A percentile compares a stretch with the other conserved stretches of the same genome.
phyloP scores from a whole-genome alignment of 2,329 filamentous ascomycete species.

The Microcyclosporella mali region DNA sequence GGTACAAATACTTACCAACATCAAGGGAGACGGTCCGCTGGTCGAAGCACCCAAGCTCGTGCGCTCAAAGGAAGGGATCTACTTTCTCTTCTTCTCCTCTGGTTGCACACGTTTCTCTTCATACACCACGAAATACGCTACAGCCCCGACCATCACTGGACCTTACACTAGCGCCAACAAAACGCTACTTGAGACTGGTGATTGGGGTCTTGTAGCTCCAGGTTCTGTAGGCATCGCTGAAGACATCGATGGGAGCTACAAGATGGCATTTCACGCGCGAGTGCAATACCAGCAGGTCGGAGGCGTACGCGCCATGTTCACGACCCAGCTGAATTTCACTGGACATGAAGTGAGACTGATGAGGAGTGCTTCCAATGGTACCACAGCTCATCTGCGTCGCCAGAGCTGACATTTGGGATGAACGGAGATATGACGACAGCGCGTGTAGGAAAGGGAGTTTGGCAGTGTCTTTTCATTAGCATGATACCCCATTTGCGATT shows the following conservation, averaged over 20 bases:
- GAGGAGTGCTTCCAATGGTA: background rate
- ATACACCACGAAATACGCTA: constrained; percentile 33
- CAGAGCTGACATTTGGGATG: no score
- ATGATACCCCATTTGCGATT: no score
- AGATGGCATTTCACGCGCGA: constrained; percentile 31
- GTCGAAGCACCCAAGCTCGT: constrained; percentile 32
- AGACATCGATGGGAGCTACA: constrained; percentile 19
- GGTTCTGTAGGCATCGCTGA: constrained; percentile 25
- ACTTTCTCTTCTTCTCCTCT: constrained; percentile 34
- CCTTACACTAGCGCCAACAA: constrained; percentile 26
- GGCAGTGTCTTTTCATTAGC: no score
- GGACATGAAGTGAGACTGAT: constrained; percentile 19
- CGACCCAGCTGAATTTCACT: constrained; percentile 23
- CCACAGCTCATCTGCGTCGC: no score
- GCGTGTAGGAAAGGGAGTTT: no score
- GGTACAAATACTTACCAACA: constrained; percentile 26
- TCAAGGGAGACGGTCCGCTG: constrained; percentile 27
- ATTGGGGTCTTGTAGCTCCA: constrained; percentile 29
- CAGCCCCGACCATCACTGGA: constrained; percentile 22
- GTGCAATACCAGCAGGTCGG: constrained; percentile 20
- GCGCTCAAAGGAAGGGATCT: constrained; percentile 24
- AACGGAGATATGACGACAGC: no score
- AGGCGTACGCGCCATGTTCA: constrained; percentile 31
- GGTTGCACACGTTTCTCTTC: constrained; percentile 28
- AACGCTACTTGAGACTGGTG: constrained; percentile 26